A percentile compares a stretch with the other conserved stretches of the same genome.
phyloP scores from a whole-genome alignment of 2,329 filamentous ascomycete species.

The Fusarium hainanense region DNA sequence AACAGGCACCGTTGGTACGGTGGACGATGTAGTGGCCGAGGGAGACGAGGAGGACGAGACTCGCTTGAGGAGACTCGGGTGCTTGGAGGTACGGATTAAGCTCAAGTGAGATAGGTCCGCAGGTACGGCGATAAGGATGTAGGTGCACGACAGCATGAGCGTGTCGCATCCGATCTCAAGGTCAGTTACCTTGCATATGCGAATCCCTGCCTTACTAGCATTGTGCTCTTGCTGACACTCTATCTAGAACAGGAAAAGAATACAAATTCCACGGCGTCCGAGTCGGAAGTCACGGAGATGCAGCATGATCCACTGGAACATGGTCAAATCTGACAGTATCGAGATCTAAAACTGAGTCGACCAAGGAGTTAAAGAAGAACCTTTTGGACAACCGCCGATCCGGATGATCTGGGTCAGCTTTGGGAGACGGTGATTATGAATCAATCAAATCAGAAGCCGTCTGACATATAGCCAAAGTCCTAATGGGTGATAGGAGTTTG shows the following conservation, averaged over 20 bases:
- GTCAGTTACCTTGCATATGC: conserved; percentile 25
- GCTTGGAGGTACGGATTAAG: conserved; percentile 61
- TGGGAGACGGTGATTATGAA: conserved; percentile 23
- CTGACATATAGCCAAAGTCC: conserved; percentile 13
- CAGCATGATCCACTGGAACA: conserved; percentile 9
- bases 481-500: background rate
- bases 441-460: conserved; percentile 6
- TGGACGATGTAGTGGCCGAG: conserved; percentile 71
- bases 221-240: conserved; percentile 23
- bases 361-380: conserved; percentile 11
- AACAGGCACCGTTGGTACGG: conserved; percentile 71
- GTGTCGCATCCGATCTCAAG: conserved; percentile 10
- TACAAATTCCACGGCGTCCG: conserved; percentile 15
- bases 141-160: conserved; percentile 4
- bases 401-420: conserved; percentile 18
- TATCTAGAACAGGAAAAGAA: background rate
- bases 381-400: conserved; percentile 6
- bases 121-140: conserved; percentile 15
- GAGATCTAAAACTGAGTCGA: conserved; percentile 17
- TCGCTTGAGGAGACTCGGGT: conserved; percentile 62
- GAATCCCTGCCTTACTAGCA: background rate
- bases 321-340: conserved; percentile 27
- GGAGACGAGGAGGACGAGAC: conserved; percentile 55
- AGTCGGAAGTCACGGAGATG: conserved; percentile 33
- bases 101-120: conserved; percentile 53